phyloP scores from a whole-genome alignment of 2,329 filamentous ascomycete genomes.

The Phyllosticta citriasiana region DNA sequence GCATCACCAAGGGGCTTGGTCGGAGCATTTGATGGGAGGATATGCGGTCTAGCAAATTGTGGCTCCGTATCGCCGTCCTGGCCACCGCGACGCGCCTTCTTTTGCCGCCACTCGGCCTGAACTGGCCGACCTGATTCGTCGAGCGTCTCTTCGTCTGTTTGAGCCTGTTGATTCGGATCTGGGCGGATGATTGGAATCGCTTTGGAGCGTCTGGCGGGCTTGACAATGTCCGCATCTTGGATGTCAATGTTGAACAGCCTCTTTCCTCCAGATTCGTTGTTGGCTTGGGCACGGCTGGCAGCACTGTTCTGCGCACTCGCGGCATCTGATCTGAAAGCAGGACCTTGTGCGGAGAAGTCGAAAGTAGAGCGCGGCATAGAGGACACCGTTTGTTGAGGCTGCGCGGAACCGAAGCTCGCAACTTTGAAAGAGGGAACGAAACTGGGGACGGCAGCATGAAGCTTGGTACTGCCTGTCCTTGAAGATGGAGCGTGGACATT shows the following conservation, averaged over 20 bases:
- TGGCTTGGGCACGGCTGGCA: not conserved
- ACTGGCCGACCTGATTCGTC: conserved; percentile 52
- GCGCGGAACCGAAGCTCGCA: conserved; percentile 19
- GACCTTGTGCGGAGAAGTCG: conserved; percentile 12
- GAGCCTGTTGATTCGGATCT: conserved; percentile 29
- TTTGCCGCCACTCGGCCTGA: conserved; percentile 59
- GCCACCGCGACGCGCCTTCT: conserved; percentile 58
- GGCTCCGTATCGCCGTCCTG: conserved; percentile 64
- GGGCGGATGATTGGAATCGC: conserved; percentile 72
- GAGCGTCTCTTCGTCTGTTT: conserved; percentile 31
- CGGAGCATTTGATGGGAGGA: conserved; percentile 22
- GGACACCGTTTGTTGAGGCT: not conserved
- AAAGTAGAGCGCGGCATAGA: conserved; percentile 11
- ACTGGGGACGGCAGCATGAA: conserved; percentile 59
- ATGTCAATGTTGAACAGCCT: conserved; percentile 10
- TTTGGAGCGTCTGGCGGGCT: conserved; percentile 64
- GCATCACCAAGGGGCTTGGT: conserved; percentile 23
- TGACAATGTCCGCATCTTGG: conserved; percentile 53
- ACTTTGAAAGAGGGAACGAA: conserved; percentile 50
- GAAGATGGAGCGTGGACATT: conserved; percentile 30
- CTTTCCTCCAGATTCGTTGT: not conserved
- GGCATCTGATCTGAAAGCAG: conserved; percentile 20
- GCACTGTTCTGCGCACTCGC: conserved; percentile 28
- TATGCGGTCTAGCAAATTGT: conserved; percentile 51
- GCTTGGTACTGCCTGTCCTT: conserved; percentile 40